Base-by-base conservation (phyloP, 2,329 filamentous ascomycete species). In the Colletotrichum somersetense region DNA sequence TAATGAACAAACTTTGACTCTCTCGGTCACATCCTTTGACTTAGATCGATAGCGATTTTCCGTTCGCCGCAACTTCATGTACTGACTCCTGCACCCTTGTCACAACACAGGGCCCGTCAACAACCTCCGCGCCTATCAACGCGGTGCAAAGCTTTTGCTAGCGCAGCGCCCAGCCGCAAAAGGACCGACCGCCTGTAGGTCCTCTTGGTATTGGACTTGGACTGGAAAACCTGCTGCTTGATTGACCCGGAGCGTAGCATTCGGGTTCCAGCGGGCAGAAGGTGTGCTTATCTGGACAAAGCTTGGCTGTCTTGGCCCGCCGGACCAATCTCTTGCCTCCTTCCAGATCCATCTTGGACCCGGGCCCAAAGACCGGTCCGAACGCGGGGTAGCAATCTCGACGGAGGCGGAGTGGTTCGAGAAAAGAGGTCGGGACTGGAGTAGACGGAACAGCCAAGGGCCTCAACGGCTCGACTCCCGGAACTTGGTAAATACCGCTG, bases 261-360 rank as follows among this genome's bases (percentile, higher is more conserved):
- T 65, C 59, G 59, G 69, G 26, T 65, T 56, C 55, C n/a, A 2
- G 33, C 55, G 59, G 66, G n/a, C 30, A 12, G 33, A 33, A 61
- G 4, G 44, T 42, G 4, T 64, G 59, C 69, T 72, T 72, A 72
- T 72, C 69, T 61, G 5, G 38, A n/a, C 50, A 69, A 72, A 64
- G 68, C 72, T 73, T 73, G 72, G 72, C 72, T 63, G 30, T 64
- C 72, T 73, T 73, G 72, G 72, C 68, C 56, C n/a, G 2, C n/a
- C 68, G n/a, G 48, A 26, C 68, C 26, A 52, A 57, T 53, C 16
- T 67, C 64, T 72, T 72, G 48, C 26, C 72, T 74, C 72, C 72
- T 74, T 70, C 72, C 70, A 58, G 23, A 63, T 74, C 38, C 44
- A 74, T 73, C 48, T n/a, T 69, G 30, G 57, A 33, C 55, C 66